These are phyloP conservation scores for Neonectria hederae DNA, from an alignment of 2,329 filamentous ascomycete species.

Conservation along the genomic window DNA sequence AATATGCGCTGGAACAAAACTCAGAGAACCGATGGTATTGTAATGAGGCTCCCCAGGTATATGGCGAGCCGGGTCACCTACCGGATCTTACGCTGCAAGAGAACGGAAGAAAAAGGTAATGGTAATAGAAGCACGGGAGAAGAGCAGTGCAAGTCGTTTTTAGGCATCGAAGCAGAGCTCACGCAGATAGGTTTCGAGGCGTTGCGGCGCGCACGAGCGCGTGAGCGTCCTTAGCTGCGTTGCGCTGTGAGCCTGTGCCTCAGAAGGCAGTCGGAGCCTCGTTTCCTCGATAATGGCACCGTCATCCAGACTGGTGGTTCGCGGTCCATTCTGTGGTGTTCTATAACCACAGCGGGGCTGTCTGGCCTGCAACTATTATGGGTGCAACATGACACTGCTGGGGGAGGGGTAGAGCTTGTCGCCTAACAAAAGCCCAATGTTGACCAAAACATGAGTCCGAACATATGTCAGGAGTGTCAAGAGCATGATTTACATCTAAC, in stretches of 20 bases:
- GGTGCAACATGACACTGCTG: neutral
- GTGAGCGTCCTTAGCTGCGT: slow-evolving; percentile 1
- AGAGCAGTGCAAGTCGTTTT: neutral
- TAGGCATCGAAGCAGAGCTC: slow-evolving; percentile 5
- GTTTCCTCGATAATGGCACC: slow-evolving; percentile 1
- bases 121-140: neutral
- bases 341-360: neutral
- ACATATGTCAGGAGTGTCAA: neutral
- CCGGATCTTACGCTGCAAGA: neutral
- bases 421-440: neutral
- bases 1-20: neutral
- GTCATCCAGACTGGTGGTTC: neutral
- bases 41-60: neutral
- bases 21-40: neutral
- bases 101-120: neutral
- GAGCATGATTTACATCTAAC: neutral
- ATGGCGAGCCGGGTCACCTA: neutral
- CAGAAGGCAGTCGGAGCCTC: slow-evolving; percentile 19
- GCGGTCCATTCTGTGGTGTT: slow-evolving; percentile 9
- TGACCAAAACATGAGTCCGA: neutral
- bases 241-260: neutral
- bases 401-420: neutral
- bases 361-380: neutral
- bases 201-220: neutral
- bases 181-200: neutral